Percentiles rank a stretch among this genome's conserved stretches.
Evolutionary conservation across 1,284 basidiomycete genomes (phyloP).

Genomic region (Rhizoctonia solani): DNA sequence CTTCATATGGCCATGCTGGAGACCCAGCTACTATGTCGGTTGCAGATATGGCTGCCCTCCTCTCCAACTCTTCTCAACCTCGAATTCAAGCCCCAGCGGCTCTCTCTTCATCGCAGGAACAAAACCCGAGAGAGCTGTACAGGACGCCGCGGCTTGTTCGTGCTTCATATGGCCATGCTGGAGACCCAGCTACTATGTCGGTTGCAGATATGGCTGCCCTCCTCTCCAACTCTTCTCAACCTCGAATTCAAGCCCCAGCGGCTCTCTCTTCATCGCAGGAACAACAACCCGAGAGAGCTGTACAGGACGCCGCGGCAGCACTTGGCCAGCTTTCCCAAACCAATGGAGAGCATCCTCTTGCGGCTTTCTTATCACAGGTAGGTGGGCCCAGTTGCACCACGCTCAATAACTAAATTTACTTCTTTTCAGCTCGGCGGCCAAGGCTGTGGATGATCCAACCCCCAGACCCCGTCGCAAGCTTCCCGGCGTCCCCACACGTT

Average conservation of each 20-base stretch:
- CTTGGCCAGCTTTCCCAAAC: conserved; percentile 24
- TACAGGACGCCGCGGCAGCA: conserved; percentile 25
- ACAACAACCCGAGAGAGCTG: conserved; percentile 20
- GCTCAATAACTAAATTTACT: background rate
- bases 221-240: background rate
- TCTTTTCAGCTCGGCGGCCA: conserved; percentile 8
- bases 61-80: background rate
- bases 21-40: conserved; percentile 24
- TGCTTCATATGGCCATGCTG: conserved; percentile 21
- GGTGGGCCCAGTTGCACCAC: background rate
- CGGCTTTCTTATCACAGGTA: conserved; percentile 16
- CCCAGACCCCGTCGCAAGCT: conserved; percentile 29
- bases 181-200: conserved; percentile 19
- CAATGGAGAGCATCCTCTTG: conserved; percentile 28
- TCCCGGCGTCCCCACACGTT: conserved; percentile 27
- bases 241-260: background rate
- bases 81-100: background rate
- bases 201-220: conserved; percentile 26
- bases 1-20: conserved; percentile 17
- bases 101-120: background rate
- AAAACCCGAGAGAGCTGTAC: conserved; percentile 20
- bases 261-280: background rate
- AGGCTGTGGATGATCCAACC: conserved; percentile 15
- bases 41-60: conserved; percentile 22
- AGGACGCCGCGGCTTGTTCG: too few relatives aligned